Conservation (phyloP, 495 filamentous ascomycete species). For the Podospora australis region DNA sequence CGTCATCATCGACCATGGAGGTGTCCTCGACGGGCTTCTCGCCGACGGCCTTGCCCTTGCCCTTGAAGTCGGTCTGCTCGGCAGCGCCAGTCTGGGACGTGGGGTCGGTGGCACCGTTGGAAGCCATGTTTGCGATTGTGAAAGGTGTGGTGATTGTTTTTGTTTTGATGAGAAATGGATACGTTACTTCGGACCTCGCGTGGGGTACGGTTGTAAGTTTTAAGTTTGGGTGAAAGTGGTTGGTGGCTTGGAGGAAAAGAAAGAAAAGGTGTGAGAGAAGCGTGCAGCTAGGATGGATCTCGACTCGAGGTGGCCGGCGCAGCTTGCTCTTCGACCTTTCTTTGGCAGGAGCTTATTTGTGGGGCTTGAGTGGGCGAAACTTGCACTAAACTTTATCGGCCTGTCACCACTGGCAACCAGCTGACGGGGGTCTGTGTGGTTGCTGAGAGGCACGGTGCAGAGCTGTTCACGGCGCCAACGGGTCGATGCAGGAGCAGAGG, state of each 20-base stretch:
- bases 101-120: constrained; percentile 31
- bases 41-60: constrained; percentile 55
- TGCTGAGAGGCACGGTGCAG: background rate
- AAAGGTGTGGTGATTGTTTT: constrained; percentile 3
- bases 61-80: constrained; percentile 28
- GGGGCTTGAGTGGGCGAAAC: constrained; percentile 9
- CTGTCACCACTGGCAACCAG: constrained; percentile 25
- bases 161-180: background rate
- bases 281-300: constrained; percentile 5
- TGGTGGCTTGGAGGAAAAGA: constrained; percentile 1
- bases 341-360: constrained; percentile 14
- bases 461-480: too few species aligned
- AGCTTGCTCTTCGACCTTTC: constrained; percentile 6
- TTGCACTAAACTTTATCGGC: constrained; percentile 6
- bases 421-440: constrained; percentile 11
- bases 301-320: constrained; percentile 3
- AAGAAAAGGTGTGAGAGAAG: constrained; percentile 1
- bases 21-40: constrained; percentile 43
- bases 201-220: background rate
- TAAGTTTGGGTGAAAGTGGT: background rate
- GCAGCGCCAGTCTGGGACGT: constrained; percentile 27
- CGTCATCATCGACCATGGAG: constrained; percentile 63
- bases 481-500: too few species aligned
- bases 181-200: background rate
- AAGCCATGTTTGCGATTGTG: constrained; percentile 30